phyloP scores from a whole-genome alignment of 192 early-diverging fungal genomes.

The Backusella morwellensis region DNA sequence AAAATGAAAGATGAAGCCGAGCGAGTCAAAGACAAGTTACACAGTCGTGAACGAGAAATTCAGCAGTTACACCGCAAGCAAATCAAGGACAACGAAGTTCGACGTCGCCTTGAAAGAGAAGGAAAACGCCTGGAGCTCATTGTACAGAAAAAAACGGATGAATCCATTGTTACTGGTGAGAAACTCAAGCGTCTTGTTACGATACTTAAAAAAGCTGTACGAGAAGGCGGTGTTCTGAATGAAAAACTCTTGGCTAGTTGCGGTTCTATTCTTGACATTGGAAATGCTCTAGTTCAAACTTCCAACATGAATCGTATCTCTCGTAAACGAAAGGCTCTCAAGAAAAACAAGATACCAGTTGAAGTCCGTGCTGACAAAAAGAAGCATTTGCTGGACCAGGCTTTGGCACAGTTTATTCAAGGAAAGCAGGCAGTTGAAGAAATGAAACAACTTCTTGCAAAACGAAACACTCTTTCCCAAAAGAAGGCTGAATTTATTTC shows the following conservation, averaged over 20 bases:
- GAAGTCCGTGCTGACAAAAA: constrained; percentile 41
- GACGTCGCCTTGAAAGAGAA: constrained; percentile 49
- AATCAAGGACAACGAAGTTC: constrained; percentile 41
- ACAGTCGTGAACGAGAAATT: constrained; percentile 54
- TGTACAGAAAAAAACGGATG: constrained; percentile 56
- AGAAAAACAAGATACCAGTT: background rate
- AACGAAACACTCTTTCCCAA: constrained; percentile 39
- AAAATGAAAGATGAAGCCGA: constrained; percentile 69
- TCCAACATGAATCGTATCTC: constrained; percentile 12
- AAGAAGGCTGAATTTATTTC: constrained; percentile 47
- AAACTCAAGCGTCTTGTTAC: constrained; percentile 44
- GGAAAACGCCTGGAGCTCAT: constrained; percentile 47
- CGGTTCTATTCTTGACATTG: constrained; percentile 21
- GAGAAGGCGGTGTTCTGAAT: constrained; percentile 26
- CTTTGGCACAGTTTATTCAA: constrained; percentile 48
- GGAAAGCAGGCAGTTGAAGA: constrained; percentile 45
- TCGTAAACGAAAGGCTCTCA: background rate
- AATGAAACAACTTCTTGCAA: constrained; percentile 43
- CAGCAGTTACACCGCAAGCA: constrained; percentile 54
- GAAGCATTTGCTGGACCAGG: constrained; percentile 47
- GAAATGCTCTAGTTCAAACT: constrained; percentile 19
- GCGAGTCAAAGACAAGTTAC: constrained; percentile 55
- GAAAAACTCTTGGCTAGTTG: constrained; percentile 26
- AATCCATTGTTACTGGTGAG: constrained; percentile 37
- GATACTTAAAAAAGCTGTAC: constrained; percentile 44